A percentile compares a stretch with the other conserved stretches of the same genome.
phyloP scores from a whole-genome alignment of 1,284 basidiomycete species.

The Ustilago sp. region DNA sequence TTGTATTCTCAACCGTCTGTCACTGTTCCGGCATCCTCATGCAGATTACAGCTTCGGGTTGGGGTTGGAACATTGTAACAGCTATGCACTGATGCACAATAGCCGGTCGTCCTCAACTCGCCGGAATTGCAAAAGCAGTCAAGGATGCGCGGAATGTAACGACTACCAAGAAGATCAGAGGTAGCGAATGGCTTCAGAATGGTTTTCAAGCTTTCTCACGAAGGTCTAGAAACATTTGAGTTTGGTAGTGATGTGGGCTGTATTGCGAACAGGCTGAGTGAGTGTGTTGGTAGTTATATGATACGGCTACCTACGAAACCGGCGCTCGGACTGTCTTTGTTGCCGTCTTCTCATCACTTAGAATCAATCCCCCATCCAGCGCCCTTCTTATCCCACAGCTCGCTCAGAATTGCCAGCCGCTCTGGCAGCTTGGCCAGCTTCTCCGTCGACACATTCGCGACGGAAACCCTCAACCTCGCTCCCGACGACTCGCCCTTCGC shows the following conservation, averaged over 20 bases:
- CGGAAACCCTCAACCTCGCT: conserved; percentile 37
- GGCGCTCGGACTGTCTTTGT: conserved; percentile 17
- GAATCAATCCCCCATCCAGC: conserved; percentile 40
- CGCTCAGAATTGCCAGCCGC: conserved; percentile 45
- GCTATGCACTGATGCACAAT: neutral
- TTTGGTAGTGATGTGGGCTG: neutral
- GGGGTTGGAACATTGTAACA: neutral
- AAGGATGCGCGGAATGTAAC: no score
- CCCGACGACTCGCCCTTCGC: conserved; percentile 12
- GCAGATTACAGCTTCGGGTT: neutral
- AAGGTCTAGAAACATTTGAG: neutral
- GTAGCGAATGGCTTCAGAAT: no score
- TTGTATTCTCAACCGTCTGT: neutral
- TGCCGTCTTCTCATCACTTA: neutral
- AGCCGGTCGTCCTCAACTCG: neutral
- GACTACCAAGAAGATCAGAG: no score
- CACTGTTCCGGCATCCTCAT: neutral
- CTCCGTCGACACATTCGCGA: conserved; percentile 48
- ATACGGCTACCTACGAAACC: neutral
- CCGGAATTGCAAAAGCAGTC: no score
- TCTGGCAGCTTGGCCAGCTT: conserved; percentile 34
- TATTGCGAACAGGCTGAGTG: neutral
- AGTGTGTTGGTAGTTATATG: neutral
- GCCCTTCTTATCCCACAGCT: conserved; percentile 48
- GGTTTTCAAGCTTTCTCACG: no score